Base-by-base conservation (phyloP, 768 basidiomycete genomes). In the Suillus spraguei region DNA sequence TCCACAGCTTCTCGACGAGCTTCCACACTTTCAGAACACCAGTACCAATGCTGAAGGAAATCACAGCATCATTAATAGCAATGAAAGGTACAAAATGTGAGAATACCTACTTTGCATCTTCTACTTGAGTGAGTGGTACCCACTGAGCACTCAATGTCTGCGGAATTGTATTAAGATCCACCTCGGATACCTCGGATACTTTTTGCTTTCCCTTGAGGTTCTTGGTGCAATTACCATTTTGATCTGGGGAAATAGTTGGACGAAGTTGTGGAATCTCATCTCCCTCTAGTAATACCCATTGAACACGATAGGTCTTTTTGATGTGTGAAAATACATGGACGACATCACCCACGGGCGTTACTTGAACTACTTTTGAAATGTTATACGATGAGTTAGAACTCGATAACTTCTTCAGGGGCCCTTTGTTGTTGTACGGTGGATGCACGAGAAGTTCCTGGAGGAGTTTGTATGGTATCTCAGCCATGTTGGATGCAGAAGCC, bases 251-350 rank as follows among this genome's bases (percentile, higher is more conserved):
- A 46, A 47, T 55, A 54, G 54, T 49, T 58, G 28, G 64, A 53
- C 66, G 62, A 42, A 13, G 13, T 14, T 1, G 59, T 17, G 80
- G 78, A 42, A 87, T 89, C n/a, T 76, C 78, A 14, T 71, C 66
- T 22, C 73, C 70, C 68, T 85, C 81, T 47, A 92, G 65, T 33
- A 89, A 65, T 41, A 90, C 85, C 89, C 90, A 91, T 66, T 88
- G 86, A 20, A 85, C 81, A 63, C 87, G 83, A 71, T 91, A 96
- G 14, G 91, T 95, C 79, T 95, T 94, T 69, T 81, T 87, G 71
- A 96, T 92, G 72, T 98, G 95, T 10, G 92, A 94, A 76, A 97
- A 97, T 54, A 94, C 78, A 70, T 97, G 95, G 4, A 88, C 63
- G 42, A 96, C 86, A 64, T 89, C 83, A 13, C 89, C 88, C 24